Percentiles rank a stretch among this genome's conserved stretches.
phyloP scores from a whole-genome alignment of 2,329 filamentous ascomycete genomes.

The Botrytis elliptica region DNA sequence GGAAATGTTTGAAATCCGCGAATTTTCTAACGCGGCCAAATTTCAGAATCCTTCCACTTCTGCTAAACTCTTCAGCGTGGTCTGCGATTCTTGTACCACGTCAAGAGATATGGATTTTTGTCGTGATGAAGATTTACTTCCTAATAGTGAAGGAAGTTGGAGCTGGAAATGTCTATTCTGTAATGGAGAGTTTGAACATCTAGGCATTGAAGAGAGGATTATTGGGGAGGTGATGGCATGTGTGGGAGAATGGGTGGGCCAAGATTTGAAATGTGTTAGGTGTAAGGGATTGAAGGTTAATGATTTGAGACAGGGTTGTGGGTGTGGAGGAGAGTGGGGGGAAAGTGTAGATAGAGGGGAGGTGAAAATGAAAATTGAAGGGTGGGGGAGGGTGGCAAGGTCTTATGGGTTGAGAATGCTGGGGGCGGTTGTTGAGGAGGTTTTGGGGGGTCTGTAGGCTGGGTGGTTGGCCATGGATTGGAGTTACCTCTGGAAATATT shows the following conservation, averaged over 20 bases:
- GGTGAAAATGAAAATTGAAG: constrained; percentile 61
- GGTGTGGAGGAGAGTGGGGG: constrained; percentile 83
- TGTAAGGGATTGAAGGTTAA: constrained; percentile 77
- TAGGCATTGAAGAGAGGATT: constrained; percentile 80
- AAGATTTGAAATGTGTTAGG: constrained; percentile 78
- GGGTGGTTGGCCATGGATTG: neutral
- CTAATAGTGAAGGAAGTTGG: constrained; percentile 43
- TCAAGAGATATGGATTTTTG: constrained; percentile 88
- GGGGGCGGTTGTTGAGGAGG: constrained; percentile 66
- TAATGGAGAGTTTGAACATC: constrained; percentile 69
- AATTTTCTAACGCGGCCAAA: constrained; percentile 84
- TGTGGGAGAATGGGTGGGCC: constrained; percentile 79
- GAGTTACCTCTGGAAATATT: neutral
- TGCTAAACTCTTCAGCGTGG: constrained; percentile 71
- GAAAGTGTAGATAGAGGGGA: constrained; percentile 67
- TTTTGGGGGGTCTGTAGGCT: constrained; percentile 49
- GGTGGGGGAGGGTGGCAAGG: constrained; percentile 71
- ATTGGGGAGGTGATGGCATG: constrained; percentile 71
- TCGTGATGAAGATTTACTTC: constrained; percentile 78
- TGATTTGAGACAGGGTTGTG: constrained; percentile 96
- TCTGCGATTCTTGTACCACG: constrained; percentile 88
- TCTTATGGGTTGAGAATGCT: constrained; percentile 84
- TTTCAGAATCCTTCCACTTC: constrained; percentile 83
- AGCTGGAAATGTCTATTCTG: constrained; percentile 79
- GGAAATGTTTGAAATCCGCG: constrained; percentile 86